phyloP scores from a whole-genome alignment of 2,329 filamentous ascomycete genomes.

The Raffaelea deltoideospora region DNA sequence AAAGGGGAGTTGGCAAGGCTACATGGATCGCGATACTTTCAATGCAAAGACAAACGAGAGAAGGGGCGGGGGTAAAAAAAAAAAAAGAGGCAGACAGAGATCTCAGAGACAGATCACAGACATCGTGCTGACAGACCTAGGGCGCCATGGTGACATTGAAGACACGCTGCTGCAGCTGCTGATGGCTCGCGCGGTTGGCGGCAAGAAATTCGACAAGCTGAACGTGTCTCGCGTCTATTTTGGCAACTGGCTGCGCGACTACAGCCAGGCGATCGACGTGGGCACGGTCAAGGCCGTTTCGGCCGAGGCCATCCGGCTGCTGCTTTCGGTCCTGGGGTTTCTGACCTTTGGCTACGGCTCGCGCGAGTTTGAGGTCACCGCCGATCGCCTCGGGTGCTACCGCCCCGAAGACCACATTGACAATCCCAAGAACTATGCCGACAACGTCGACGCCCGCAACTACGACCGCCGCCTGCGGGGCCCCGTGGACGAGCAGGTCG shows the following conservation, averaged over 20 bases:
- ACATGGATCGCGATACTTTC: no score
- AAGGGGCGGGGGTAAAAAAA: no score
- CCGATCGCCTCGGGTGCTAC: constrained; percentile 66
- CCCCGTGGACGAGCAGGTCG: constrained; percentile 61
- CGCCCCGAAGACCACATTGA: constrained; percentile 75
- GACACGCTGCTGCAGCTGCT: constrained; percentile 64
- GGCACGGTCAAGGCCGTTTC: constrained; percentile 84
- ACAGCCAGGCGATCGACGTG: constrained; percentile 87
- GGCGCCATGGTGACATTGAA: constrained; percentile 86
- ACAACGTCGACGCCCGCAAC: constrained; percentile 69
- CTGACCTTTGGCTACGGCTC: constrained; percentile 75
- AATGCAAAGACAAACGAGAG: no score
- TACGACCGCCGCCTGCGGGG: constrained; percentile 72
- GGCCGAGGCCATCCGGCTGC: constrained; percentile 75
- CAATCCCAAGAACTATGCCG: constrained; percentile 68
- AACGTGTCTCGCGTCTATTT: constrained; percentile 86
- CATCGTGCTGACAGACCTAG: no score
- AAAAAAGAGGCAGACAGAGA: no score
- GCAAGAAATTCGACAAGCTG: constrained; percentile 79
- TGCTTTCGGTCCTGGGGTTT: constrained; percentile 82
- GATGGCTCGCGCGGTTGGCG: constrained; percentile 44
- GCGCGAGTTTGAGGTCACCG: constrained; percentile 72
- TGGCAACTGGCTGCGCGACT: constrained; percentile 88
- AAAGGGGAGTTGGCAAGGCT: no score
- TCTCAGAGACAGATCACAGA: no score